phyloP scores from a whole-genome alignment of 164 flowering plant species.

The Piper longum region DNA sequence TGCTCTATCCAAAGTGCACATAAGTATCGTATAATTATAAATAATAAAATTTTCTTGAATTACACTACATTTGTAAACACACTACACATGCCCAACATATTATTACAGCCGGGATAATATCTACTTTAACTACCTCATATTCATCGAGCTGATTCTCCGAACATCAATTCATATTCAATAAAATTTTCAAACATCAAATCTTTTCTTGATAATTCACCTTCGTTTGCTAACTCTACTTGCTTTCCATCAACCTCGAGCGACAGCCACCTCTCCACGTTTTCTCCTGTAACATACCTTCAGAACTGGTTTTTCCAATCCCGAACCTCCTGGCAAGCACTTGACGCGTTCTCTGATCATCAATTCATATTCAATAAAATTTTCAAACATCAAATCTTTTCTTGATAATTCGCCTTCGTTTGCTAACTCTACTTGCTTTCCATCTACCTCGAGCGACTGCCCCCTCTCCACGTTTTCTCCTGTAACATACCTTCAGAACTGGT shows the following conservation, averaged over 20 bases:
- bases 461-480: slow-evolving; percentile 63
- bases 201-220: neutral
- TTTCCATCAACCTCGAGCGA: slow-evolving; percentile 46
- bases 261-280: slow-evolving; percentile 61
- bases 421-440: slow-evolving; percentile 26
- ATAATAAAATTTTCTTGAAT: too few species aligned
- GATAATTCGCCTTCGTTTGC: neutral
- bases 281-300: slow-evolving; percentile 36
- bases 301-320: slow-evolving; percentile 3
- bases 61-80: too few species aligned
- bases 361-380: too few species aligned
- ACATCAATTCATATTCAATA: too few species aligned
- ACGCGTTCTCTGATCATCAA: neutral
- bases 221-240: slow-evolving; percentile 3
- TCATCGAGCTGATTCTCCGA: too few species aligned
- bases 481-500: slow-evolving; percentile 18
- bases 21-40: too few species aligned
- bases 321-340: neutral
- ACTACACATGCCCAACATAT: too few species aligned
- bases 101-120: too few species aligned
- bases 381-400: too few species aligned
- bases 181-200: too few species aligned
- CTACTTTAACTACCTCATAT: too few species aligned
- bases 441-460: slow-evolving; percentile 45
- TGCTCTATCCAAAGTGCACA: too few species aligned